Conservation (phyloP, 2,329 filamentous ascomycete genomes). For the Trichoderma oligosporum region DNA sequence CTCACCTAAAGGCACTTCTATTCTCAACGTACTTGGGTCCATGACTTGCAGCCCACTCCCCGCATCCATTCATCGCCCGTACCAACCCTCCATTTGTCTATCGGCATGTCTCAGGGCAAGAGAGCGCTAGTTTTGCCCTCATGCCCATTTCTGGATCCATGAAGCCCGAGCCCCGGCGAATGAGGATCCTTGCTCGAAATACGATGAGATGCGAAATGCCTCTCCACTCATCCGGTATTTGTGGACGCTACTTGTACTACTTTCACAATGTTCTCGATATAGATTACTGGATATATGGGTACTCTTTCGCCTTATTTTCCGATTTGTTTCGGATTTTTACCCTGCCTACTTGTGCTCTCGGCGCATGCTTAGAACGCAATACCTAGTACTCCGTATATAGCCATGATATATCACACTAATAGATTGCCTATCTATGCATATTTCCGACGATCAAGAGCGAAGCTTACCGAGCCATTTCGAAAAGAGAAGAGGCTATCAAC, state of each 20-base stretch:
- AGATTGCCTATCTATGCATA: background rate
- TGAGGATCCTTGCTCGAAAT: background rate
- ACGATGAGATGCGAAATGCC: background rate
- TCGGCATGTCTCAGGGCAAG: conserved; percentile 18
- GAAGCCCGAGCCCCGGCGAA: background rate
- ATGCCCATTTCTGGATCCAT: background rate
- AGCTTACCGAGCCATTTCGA: background rate
- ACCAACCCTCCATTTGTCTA: conserved; percentile 12
- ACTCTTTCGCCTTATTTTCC: background rate
- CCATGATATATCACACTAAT: too few relatives aligned
- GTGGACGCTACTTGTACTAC: background rate
- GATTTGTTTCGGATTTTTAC: conserved; percentile 4
- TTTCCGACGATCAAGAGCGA: too few relatives aligned
- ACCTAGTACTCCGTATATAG: too few relatives aligned
- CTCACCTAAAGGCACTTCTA: conserved; percentile 5
- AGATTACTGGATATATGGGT: too few relatives aligned
- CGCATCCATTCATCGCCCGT: conserved; percentile 4
- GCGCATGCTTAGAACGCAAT: background rate
- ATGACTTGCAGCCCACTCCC: conserved; percentile 8
- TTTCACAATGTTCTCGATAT: background rate
- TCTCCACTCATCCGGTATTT: background rate
- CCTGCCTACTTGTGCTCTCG: background rate
- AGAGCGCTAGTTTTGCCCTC: conserved; percentile 6
- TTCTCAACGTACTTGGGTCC: background rate
- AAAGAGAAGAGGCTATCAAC: background rate